Evolutionary conservation across 208 protist genomes (phyloP).

Genomic region (Wallacemonas sp.): DNA sequence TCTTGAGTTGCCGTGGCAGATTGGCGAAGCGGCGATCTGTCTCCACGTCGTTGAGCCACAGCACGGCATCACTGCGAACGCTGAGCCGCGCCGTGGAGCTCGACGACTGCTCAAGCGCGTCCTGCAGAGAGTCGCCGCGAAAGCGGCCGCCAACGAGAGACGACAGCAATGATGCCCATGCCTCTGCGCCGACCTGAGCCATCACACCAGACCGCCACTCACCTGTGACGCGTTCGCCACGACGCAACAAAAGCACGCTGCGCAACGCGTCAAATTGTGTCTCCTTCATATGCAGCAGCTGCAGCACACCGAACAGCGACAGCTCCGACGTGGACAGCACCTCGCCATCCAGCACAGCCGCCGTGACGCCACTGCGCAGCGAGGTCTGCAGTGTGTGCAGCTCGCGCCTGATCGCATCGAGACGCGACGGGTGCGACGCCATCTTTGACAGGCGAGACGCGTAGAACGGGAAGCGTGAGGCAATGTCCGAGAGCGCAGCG

Average conservation of each 20-base stretch:
- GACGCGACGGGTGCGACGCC: constrained; percentile 15
- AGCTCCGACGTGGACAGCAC: constrained; percentile 26
- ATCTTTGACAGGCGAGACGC: constrained; percentile 57
- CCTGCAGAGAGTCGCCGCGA: constrained; percentile 2
- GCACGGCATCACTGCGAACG: constrained; percentile 17
- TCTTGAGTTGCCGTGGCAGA: constrained; percentile 9
- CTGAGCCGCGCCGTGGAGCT: not conserved
- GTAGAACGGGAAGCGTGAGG: constrained; percentile 87
- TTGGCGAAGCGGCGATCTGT: constrained; percentile 16
- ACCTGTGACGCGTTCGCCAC: not conserved
- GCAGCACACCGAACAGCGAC: constrained; percentile 52
- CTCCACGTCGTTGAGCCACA: constrained; percentile 44
- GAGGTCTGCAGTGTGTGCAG: constrained; percentile 17
- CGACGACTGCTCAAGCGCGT: constrained; percentile 10
- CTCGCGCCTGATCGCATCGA: constrained; percentile 19
- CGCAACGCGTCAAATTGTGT: constrained; percentile 17
- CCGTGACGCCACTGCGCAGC: constrained; percentile 23
- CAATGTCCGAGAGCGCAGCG: constrained; percentile 63
- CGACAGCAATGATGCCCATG: not conserved
- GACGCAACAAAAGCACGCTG: constrained; percentile 15
- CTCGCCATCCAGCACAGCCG: constrained; percentile 55
- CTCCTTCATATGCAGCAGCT: constrained; percentile 44
- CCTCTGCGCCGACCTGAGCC: not conserved
- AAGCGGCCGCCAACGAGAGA: not conserved
- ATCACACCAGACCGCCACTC: constrained; percentile 7